These are phyloP conservation scores for Leccinum subfulvum DNA, from an alignment of 1,284 basidiomycete genomes.

Conservation along the genomic window DNA sequence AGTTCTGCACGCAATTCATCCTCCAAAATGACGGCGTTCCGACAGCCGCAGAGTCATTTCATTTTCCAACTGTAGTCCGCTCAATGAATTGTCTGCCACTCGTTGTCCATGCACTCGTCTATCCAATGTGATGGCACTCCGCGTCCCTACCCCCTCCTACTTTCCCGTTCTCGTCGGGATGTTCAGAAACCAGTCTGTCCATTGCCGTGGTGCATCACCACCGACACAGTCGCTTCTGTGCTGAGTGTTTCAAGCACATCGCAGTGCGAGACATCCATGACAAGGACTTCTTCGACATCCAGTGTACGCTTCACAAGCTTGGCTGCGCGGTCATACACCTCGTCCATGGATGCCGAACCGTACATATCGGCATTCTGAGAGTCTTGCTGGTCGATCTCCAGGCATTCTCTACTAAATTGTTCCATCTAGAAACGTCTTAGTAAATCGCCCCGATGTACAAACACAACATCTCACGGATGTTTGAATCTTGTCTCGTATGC, in stretches of 20 bases:
- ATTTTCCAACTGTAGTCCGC: too few relatives aligned
- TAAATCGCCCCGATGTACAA: not conserved
- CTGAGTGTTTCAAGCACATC: constrained; percentile 80
- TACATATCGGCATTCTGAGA: constrained; percentile 28
- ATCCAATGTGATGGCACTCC: too few relatives aligned
- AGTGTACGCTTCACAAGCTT: constrained; percentile 86
- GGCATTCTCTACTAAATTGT: constrained; percentile 90
- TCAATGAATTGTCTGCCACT: too few relatives aligned
- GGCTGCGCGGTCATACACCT: constrained; percentile 84
- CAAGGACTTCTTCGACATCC: constrained; percentile 87
- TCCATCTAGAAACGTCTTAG: constrained; percentile 65
- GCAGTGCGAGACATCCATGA: constrained; percentile 90
- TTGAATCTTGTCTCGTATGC: constrained; percentile 89
- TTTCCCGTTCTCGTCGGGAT: too few relatives aligned
- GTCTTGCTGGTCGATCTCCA: constrained; percentile 81
- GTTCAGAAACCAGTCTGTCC: constrained; percentile 13
- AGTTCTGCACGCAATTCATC: too few relatives aligned
- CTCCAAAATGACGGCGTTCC: too few relatives aligned
- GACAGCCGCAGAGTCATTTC: too few relatives aligned
- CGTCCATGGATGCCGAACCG: constrained; percentile 70
- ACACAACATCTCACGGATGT: constrained; percentile 57
- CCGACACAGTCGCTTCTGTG: constrained; percentile 63
- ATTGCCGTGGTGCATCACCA: constrained; percentile 54
- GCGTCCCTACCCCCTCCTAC: too few relatives aligned
- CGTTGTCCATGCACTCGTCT: too few relatives aligned